Conservation (phyloP, 2,329 filamentous ascomycete species). For the Aspergillus tanneri region DNA sequence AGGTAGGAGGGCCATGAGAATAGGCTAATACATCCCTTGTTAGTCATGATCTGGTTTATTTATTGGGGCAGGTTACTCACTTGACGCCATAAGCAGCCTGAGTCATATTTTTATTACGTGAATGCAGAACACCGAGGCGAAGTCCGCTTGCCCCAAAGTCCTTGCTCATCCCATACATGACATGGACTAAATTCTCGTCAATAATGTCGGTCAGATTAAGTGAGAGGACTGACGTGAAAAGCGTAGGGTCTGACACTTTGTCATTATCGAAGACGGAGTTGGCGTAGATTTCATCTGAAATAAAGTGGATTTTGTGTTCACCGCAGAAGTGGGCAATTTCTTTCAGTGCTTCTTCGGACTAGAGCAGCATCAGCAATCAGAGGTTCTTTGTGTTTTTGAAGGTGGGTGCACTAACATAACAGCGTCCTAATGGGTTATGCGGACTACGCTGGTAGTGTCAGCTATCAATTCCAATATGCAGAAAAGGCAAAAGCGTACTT, state of each 20-base stretch:
- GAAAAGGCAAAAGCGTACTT: not conserved
- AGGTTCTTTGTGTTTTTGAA: not conserved
- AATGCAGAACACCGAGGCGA: conserved; percentile 44
- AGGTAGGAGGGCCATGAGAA: too few species aligned
- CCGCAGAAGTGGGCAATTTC: conserved; percentile 52
- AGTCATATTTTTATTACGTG: conserved; percentile 1
- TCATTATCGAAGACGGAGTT: conserved; percentile 49
- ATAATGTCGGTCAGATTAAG: conserved; percentile 48
- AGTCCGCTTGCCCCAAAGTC: conserved; percentile 60
- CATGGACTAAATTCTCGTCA: conserved; percentile 52
- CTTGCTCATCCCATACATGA: conserved; percentile 48
- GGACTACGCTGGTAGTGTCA: conserved; percentile 29
- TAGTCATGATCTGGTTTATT: too few species aligned
- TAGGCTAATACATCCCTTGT: too few species aligned
- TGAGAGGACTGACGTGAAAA: conserved; percentile 50
- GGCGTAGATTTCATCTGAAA: conserved; percentile 61
- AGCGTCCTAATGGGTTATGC: conserved; percentile 54
- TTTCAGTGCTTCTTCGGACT: conserved; percentile 38
- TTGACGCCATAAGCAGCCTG: too few species aligned
- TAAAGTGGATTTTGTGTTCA: conserved; percentile 52
- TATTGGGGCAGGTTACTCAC: too few species aligned
- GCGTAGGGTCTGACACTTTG: conserved; percentile 6
- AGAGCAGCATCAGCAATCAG: too few species aligned
- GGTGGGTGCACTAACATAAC: conserved; percentile 36
- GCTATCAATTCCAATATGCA: not conserved